Conservation (phyloP, 2,329 filamentous ascomycete species). For the Saccharata proteae region DNA sequence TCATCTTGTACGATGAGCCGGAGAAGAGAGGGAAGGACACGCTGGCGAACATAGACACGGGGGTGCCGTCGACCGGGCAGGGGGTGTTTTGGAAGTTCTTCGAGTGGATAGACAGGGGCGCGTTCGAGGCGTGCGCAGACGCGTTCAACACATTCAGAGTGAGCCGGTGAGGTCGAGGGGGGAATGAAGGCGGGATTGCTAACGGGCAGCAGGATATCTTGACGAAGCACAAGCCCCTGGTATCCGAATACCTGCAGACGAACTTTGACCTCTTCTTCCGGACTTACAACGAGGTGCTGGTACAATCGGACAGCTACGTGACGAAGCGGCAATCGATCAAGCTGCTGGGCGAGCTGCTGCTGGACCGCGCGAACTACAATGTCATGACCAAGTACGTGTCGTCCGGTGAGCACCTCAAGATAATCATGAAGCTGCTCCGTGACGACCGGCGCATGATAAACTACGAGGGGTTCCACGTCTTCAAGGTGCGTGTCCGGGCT, state of each 20-base stretch:
- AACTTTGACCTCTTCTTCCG: conserved; percentile 93
- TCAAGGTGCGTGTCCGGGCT: conserved; percentile 60
- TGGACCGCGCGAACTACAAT: conserved; percentile 92
- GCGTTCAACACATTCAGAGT: conserved; percentile 96
- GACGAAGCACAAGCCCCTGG: conserved; percentile 84
- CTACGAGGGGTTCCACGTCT: conserved; percentile 98
- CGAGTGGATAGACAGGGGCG: conserved; percentile 90
- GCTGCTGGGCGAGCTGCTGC: conserved; percentile 81
- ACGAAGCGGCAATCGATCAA: conserved; percentile 98
- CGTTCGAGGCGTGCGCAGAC: conserved; percentile 93
- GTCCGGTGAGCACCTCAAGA: conserved; percentile 87
- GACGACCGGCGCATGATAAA: conserved; percentile 98
- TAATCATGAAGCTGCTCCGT: conserved; percentile 92
- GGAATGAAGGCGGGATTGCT: conserved; percentile 9
- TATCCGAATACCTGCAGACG: conserved; percentile 73
- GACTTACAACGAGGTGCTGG: conserved; percentile 74
- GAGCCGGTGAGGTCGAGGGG: conserved; percentile 13
- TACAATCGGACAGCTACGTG: conserved; percentile 91
- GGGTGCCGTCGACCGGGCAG: conserved; percentile 60
- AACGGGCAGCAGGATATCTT: conserved; percentile 59
- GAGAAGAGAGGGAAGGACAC: conserved; percentile 59
- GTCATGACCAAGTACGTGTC: conserved; percentile 98
- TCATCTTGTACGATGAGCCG: conserved; percentile 87
- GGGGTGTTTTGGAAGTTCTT: conserved; percentile 97
- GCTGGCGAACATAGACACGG: conserved; percentile 58